Evolutionary conservation across 2,329 filamentous ascomycete genomes (phyloP).

Genomic region (Bipolaris zeicola): DNA sequence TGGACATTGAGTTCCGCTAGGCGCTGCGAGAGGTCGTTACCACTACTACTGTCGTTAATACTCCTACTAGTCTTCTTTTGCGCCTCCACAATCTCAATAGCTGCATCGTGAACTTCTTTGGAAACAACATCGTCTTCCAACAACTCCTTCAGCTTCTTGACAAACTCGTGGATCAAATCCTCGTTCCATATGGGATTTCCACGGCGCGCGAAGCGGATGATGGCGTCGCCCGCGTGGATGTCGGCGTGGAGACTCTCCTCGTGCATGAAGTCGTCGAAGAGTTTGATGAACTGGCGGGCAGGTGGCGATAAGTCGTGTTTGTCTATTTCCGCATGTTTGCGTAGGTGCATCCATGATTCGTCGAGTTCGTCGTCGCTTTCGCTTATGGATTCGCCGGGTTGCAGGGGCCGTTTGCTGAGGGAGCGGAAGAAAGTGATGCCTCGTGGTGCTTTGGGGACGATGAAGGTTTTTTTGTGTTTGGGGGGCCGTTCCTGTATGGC

Average conservation of each 20-base stretch:
- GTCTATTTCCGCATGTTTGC: conserved; percentile 31
- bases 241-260: conserved; percentile 45
- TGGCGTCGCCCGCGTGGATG: conserved; percentile 42
- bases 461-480: conserved; percentile 31
- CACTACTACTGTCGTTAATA: not conserved
- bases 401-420: conserved; percentile 47
- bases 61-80: not conserved
- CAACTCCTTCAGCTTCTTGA: conserved; percentile 42
- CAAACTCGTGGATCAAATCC: conserved; percentile 33
- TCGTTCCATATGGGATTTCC: conserved; percentile 26
- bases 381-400: conserved; percentile 46
- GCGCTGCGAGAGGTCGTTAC: conserved; percentile 8
- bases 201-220: conserved; percentile 49
- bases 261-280: conserved; percentile 47
- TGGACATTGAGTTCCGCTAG: conserved; percentile 6
- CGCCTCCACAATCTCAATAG: conserved; percentile 15
- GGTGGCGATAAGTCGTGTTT: conserved; percentile 15
- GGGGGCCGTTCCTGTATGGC: conserved; percentile 23
- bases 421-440: conserved; percentile 50
- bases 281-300: conserved; percentile 42
- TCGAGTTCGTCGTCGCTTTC: conserved; percentile 54
- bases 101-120: conserved; percentile 24
- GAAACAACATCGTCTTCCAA: conserved; percentile 36
- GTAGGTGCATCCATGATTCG: conserved; percentile 44
- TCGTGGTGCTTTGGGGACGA: conserved; percentile 44